Base-by-base conservation (phyloP, 345 rosid genomes). In the Pugionium dolabratum region DNA sequence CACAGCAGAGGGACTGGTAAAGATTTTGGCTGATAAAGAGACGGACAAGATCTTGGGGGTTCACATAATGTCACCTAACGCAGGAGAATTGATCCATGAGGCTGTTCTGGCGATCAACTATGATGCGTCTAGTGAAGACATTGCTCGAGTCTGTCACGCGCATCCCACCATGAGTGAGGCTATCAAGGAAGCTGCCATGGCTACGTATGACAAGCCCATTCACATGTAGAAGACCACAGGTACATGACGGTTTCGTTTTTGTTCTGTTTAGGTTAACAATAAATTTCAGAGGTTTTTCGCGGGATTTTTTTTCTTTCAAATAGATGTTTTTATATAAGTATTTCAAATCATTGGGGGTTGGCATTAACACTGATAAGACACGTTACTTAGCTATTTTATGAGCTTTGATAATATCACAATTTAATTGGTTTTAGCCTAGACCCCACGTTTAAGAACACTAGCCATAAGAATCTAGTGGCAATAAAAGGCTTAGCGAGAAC, bases 121-220 rank as follows among this genome's bases (percentile, higher is more conserved):
- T 62, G 99, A 80, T 73, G 97, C 99, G 40, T 51, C 85, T 0
- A 95, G 99, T 9, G 97, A 89, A 84, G 99, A 91, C 75, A 95
- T 95, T 7, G 96, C 97, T 10, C 89, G 96, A 3, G 93, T 91
- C 44, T 95, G 99, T 81, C 99, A 91, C 47, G 99, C 99, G 32
- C 99, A 89, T 65, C 99, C 99, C 9, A 95, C 99, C 11, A 85
- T 95, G 99, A 95, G 99, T 41, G 99, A 95, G 74, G 99, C 97
- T 31, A 59, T 95, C 80, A 95, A 95, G 91, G 99, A 95, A 84
- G 99, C 99, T 45, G 99, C 97, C 43, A 89, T 95, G 99, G 99
- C 99, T 42, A 89, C 99, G 54, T 75, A 91, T 45, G 99, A 91
- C 90, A 95, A 91, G 85, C 96, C 99, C 71, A 91, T 95, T 80